Conservation (phyloP, 106 monocot genomes). For the Hemerocallis citrina region DNA sequence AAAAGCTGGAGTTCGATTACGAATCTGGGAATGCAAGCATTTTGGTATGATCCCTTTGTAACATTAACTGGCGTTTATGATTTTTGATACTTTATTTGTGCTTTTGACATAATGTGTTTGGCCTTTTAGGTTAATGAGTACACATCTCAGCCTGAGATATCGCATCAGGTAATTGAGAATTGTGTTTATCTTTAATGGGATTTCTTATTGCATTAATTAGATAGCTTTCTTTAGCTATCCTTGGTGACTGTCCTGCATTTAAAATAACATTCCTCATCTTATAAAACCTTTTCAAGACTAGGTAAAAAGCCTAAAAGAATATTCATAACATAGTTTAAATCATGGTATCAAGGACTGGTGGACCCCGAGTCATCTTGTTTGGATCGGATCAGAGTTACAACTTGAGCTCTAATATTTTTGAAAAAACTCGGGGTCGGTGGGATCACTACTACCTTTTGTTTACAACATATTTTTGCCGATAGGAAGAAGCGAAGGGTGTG, state of each 20-base stretch:
- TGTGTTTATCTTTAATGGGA: not conserved
- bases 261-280: not conserved
- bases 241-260: too few relatives aligned
- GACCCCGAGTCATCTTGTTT: too few relatives aligned
- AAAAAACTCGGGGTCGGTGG: too few relatives aligned
- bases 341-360: too few relatives aligned
- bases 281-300: not conserved
- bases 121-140: slow-evolving; percentile 69
- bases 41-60: slow-evolving; percentile 30
- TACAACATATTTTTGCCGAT: too few relatives aligned
- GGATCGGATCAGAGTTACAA: too few relatives aligned
- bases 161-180: slow-evolving; percentile 55
- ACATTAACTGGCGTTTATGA: not conserved
- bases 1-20: slow-evolving; percentile 96
- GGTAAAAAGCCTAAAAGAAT: too few relatives aligned
- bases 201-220: not conserved
- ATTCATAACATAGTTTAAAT: too few relatives aligned
- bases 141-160: slow-evolving; percentile 73
- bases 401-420: too few relatives aligned
- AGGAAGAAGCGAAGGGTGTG: too few relatives aligned
- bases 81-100: not conserved
- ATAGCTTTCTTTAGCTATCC: not conserved
- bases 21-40: slow-evolving; percentile 90
- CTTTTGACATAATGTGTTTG: slow-evolving; percentile 16
- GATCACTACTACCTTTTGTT: too few relatives aligned